Base-by-base conservation (phyloP, 1,139 yeast genomes). In the Meyerozyma athensensis region DNA sequence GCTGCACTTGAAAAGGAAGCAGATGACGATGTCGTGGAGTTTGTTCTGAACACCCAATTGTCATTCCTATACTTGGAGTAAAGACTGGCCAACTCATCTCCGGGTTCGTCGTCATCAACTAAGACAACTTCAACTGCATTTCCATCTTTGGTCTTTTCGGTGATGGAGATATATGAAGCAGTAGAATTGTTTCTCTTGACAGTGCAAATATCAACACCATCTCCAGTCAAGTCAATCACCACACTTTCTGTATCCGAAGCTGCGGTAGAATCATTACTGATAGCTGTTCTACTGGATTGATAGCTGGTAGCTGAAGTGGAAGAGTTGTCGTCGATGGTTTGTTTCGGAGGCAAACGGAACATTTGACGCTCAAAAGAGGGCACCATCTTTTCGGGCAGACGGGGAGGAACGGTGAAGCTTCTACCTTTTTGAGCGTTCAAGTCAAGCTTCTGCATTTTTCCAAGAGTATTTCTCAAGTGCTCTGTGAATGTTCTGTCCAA, bases 41-140 rank as follows among this genome's bases (percentile, higher is more conserved):
- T 44, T 14, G 56, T 43, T 40, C 64, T 48, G 18, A 55, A 51
- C 6, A 61, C 40, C 50, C 66, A 67, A 9, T 41, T 54, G 26
- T 58, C 50, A 34, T 54, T 56, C 37, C 65, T 60, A 45, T 70
- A 70, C 42, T 62, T 66, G n/a, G 75, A 70, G 43, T 70, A 70
- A 37, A 70, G 61, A 47, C 75, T 69, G 41, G 54, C 53, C 36
- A 66, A 54, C 19, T 66, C 72, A 38, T 63, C 65, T 12, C 56
- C 57, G 24, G 59, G 59, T 3, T 46, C 43, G 14, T 45, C 50
- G 19, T 45, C 35, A 7, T 45, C 50, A 17, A 46, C 47, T 30
- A 68, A 56, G 4, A 73, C 75, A 2, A 70, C 74, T 45, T 73
- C 79, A 1, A 68, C 67, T 12, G 63, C 58, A 37, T 61, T 64